phyloP scores from a whole-genome alignment of 345 rosid genomes.

The Ailanthus altissimus region DNA sequence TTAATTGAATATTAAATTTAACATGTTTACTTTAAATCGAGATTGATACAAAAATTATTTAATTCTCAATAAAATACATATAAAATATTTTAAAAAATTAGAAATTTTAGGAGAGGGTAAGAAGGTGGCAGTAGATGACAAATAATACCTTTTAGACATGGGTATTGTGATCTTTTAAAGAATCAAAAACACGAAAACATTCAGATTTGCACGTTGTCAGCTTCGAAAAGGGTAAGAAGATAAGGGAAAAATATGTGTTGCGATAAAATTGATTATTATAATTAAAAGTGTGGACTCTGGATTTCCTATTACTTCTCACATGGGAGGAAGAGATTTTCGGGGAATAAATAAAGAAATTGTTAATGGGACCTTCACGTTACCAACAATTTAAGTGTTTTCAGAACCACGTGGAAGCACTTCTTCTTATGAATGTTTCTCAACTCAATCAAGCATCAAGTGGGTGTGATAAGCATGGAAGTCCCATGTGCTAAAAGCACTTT shows the following conservation, averaged over 20 bases:
- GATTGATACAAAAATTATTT: too few relatives aligned
- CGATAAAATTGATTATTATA: not conserved
- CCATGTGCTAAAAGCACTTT: not conserved
- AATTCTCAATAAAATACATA: too few relatives aligned
- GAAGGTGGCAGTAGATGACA: not conserved
- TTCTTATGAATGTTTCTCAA: too few relatives aligned
- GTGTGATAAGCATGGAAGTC: not conserved
- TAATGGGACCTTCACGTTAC: not conserved
- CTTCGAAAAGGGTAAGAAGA: not conserved
- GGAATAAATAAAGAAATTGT: not conserved
- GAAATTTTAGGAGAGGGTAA: too few relatives aligned
- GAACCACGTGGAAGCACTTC: constrained; percentile 4
- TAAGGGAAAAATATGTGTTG: not conserved
- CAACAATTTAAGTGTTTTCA: not conserved
- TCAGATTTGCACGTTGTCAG: not conserved
- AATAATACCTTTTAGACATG: not conserved
- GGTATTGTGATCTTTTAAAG: not conserved
- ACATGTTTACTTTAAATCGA: too few relatives aligned
- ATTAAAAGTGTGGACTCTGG: not conserved
- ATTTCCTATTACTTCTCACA: not conserved
- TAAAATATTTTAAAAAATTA: too few relatives aligned
- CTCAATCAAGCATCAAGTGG: too few relatives aligned
- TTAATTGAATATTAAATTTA: too few relatives aligned
- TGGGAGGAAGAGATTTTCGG: not conserved
- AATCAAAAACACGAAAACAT: not conserved